Base-by-base conservation (phyloP, 768 basidiomycete species). In the Phaeolepiota aurea region DNA sequence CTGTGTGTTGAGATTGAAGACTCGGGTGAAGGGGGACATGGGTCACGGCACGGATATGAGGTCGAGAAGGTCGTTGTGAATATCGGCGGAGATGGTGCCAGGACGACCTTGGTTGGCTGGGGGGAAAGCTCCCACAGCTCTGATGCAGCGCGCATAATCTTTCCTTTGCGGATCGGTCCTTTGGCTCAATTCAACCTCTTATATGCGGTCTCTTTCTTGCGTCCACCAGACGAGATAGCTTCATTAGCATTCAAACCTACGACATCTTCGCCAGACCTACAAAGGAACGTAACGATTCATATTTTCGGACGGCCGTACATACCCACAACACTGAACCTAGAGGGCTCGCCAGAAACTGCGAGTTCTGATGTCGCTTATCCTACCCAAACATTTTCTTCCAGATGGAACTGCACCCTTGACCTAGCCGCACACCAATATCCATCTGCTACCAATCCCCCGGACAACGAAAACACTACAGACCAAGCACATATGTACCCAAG, bases 1-100 rank as follows among this genome's bases (percentile, higher is more conserved):
- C 75, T 96, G n/a, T 91, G 86, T 44, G 80, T 96, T 3, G 92
- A 96, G 51, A 69, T 96, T 32, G 89, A 92, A 59, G 90, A 92
- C 51, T 73, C 81, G 1, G 79, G 81, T 11, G 82, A 83, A 13
- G 69, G 75, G 2, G 73, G 72, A 13, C 68, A 75, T 2, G 73
- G 72, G 3, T 54, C 68, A 20, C 62, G 65, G 3, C 71, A 81
- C 35, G 79, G 80, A 1, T 93, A 91, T 54, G 66, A 77, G 40
- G 75, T 96, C 1, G 84, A 90, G 52, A 74, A 65, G 35, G 77
- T 92, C 3, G 75, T 81, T 11, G 81, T 96, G 4, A 71, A 68
- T 20, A 77, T 96, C 28, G 77, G 84, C 18, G 88, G 88, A 3
- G 69, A 71, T 18, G 71, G 69, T 15, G 71, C 72, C n/a, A 64